Percentiles rank a stretch among this genome's conserved stretches.
These are phyloP conservation scores for Fraxinus velutina DNA, from an alignment of 305 asterid species.

Conservation along the genomic window DNA sequence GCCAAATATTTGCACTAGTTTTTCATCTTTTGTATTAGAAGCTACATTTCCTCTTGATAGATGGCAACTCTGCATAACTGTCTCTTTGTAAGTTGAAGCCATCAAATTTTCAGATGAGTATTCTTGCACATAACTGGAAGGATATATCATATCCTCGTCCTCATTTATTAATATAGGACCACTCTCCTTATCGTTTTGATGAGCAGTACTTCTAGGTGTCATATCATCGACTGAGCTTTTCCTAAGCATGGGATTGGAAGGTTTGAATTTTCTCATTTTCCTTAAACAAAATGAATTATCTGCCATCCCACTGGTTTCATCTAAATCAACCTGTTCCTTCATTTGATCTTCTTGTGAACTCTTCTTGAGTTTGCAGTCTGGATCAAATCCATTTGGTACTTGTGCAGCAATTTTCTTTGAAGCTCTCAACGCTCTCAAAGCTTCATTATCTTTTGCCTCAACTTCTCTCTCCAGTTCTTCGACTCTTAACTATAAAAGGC, in stretches of 20 bases:
- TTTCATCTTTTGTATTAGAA: conserved; percentile 35
- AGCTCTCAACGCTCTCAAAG: conserved; percentile 53
- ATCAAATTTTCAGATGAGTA: conserved; percentile 12
- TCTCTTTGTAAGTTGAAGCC: conserved; percentile 23
- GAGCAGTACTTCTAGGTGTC: conserved; percentile 20
- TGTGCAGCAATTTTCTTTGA: conserved; percentile 23
- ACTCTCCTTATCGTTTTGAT: conserved; percentile 30
- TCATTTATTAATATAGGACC: conserved; percentile 20
- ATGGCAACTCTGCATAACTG: conserved; percentile 21
- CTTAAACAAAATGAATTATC: conserved; percentile 27
- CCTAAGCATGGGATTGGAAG: conserved; percentile 24
- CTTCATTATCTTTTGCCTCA: conserved; percentile 67
- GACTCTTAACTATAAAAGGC: conserved; percentile 51
- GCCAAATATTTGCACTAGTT: conserved; percentile 24
- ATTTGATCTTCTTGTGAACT: conserved; percentile 31
- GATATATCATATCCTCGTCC: conserved; percentile 21
- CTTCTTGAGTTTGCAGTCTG: conserved; percentile 25
- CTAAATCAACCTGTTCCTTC: conserved; percentile 31
- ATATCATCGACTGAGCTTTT: conserved; percentile 23
- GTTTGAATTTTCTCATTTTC: conserved; percentile 27
- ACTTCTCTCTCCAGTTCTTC: conserved; percentile 57
- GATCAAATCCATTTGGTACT: conserved; percentile 15
- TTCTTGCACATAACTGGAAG: conserved; percentile 29
- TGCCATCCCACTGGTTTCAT: conserved; percentile 22
- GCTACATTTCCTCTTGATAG: conserved; percentile 28